These are phyloP conservation scores for Angomonas desouzai DNA, from an alignment of 208 protist species.

Conservation along the genomic window DNA sequence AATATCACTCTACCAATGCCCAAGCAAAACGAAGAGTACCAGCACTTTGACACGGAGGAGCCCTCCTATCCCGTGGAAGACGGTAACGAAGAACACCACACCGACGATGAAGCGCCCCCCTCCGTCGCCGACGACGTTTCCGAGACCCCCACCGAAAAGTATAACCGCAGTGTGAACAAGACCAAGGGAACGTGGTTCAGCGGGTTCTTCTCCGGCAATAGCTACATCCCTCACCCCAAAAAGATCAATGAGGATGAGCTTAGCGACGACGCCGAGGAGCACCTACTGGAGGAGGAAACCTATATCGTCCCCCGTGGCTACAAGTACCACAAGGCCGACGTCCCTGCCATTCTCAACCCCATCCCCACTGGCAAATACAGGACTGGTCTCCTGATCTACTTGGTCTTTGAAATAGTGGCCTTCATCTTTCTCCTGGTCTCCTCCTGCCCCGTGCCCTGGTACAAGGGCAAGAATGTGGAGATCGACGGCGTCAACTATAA, in stretches of 20 bases:
- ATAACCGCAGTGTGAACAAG: slow-evolving; percentile 19
- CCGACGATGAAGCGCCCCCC: slow-evolving; percentile 4
- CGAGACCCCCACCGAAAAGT: slow-evolving; percentile 22
- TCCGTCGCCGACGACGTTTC: slow-evolving; percentile 15
- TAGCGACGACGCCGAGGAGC: slow-evolving; percentile 31
- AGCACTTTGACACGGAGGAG: slow-evolving; percentile 2
- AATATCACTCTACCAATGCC: neutral
- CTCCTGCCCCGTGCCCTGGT: slow-evolving; percentile 48
- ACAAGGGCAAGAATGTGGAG: slow-evolving; percentile 33
- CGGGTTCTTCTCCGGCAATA: slow-evolving; percentile 38
- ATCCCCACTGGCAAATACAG: slow-evolving; percentile 24
- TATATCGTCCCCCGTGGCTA: slow-evolving; percentile 61
- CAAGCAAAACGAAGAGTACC: neutral
- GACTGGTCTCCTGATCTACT: slow-evolving; percentile 32
- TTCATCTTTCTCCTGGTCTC: slow-evolving; percentile 41
- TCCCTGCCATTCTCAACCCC: slow-evolving; percentile 36
- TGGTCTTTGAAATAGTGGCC: slow-evolving; percentile 28
- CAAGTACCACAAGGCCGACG: slow-evolving; percentile 34
- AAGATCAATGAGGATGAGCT: slow-evolving; percentile 30
- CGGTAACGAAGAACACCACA: neutral
- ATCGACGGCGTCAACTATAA: slow-evolving; percentile 37
- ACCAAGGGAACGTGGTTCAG: slow-evolving; percentile 47
- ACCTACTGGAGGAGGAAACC: slow-evolving; percentile 30
- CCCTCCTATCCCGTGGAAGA: neutral
- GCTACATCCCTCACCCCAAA: slow-evolving; percentile 48